Percentiles rank a stretch among this genome's conserved stretches.
Evolutionary conservation across 768 basidiomycete species (phyloP).

Genomic region (Termitomyces sp.): DNA sequence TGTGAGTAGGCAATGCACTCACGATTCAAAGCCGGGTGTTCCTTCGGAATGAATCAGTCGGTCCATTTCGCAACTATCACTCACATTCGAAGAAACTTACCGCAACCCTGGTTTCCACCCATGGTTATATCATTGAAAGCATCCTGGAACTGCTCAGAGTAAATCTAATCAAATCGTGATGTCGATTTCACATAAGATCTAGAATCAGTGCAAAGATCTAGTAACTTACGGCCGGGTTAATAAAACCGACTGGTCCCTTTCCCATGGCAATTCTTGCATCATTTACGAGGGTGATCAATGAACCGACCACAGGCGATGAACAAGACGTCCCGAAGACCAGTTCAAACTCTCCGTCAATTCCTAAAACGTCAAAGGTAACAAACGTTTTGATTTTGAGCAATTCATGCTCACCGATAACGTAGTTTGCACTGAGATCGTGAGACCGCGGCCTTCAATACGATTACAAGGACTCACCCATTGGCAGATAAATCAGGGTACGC

Average conservation of each 20-base stretch:
- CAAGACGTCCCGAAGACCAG: slow-evolving; percentile 50
- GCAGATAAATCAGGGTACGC: slow-evolving; percentile 49
- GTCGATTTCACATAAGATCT: not conserved
- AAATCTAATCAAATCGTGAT: slow-evolving; percentile 25
- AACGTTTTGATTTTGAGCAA: not conserved
- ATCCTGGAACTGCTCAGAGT: slow-evolving; percentile 27
- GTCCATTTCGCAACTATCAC: not conserved
- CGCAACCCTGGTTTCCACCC: slow-evolving; percentile 39
- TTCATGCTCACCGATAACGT: slow-evolving; percentile 31
- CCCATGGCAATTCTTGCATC: slow-evolving; percentile 43
- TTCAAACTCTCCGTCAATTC: slow-evolving; percentile 36
- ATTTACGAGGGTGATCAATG: slow-evolving; percentile 49
- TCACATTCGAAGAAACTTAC: slow-evolving; percentile 15
- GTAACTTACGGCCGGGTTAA: slow-evolving; percentile 39
- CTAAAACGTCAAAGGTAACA: slow-evolving; percentile 10
- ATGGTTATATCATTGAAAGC: slow-evolving; percentile 41
- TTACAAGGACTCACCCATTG: slow-evolving; percentile 31
- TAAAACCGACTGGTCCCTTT: slow-evolving; percentile 46
- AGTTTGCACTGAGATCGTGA: slow-evolving; percentile 29
- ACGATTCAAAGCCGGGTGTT: slow-evolving; percentile 34
- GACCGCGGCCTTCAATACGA: not conserved
- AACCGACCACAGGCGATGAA: slow-evolving; percentile 45
- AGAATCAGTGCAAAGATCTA: not conserved
- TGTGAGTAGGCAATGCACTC: slow-evolving; percentile 7
- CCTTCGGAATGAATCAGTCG: slow-evolving; percentile 17